These are phyloP conservation scores for Panicum hallii DNA, from an alignment of 202 grass and related monocot genomes.

Conservation along the genomic window DNA sequence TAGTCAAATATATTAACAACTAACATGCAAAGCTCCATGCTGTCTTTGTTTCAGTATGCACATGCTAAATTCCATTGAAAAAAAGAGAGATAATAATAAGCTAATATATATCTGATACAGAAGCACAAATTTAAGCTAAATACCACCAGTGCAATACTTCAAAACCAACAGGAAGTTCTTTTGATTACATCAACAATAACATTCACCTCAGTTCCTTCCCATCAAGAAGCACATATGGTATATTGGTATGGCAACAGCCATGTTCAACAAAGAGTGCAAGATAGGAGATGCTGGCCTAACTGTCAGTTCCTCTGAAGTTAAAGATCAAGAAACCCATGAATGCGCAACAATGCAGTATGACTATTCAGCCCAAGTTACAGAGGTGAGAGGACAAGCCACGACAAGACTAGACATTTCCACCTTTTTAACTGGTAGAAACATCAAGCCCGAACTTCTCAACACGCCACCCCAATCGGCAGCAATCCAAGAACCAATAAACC, in stretches of 20 bases:
- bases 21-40: neutral
- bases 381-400: neutral
- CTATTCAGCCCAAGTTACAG: neutral
- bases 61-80: slow-evolving; percentile 9
- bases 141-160: neutral
- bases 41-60: neutral
- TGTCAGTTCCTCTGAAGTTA: neutral
- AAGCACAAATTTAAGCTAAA: neutral
- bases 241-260: neutral
- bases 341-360: slow-evolving; percentile 23
- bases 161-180: neutral
- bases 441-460: neutral
- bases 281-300: neutral
- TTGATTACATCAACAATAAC: slow-evolving; percentile 1
- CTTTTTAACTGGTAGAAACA: neutral
- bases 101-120: slow-evolving; percentile 1
- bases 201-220: slow-evolving; percentile 5
- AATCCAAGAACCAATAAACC: slow-evolving; percentile 24
- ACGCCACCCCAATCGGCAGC: neutral
- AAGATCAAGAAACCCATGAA: neutral
- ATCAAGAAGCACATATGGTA: neutral
- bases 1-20: neutral
- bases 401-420: slow-evolving; percentile 2
- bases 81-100: neutral
- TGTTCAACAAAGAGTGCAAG: neutral